These are phyloP conservation scores for Tolypocladium paradoxum DNA, from an alignment of 2,329 filamentous ascomycete genomes.

Conservation along the genomic window DNA sequence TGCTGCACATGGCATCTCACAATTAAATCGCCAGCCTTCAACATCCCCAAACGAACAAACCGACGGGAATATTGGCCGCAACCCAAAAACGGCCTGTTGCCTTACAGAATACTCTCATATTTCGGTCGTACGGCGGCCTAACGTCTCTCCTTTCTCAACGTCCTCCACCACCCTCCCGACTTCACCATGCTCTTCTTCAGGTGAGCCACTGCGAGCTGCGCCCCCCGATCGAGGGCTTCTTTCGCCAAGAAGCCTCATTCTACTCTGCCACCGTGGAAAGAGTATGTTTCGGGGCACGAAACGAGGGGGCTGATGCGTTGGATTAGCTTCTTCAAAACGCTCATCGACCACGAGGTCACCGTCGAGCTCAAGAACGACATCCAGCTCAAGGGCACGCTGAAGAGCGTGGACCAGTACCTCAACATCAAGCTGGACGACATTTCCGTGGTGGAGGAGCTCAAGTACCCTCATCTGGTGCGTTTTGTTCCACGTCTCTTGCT, in stretches of 20 bases:
- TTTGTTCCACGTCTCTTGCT: not conserved
- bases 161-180: not conserved
- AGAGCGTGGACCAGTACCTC: conserved; percentile 96
- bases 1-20: not conserved
- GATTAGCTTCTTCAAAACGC: conserved; percentile 89
- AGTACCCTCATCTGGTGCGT: conserved; percentile 82
- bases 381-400: conserved; percentile 86
- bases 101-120: not conserved
- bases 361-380: conserved; percentile 99
- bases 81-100: not conserved
- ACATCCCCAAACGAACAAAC: not conserved
- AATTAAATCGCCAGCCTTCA: not conserved
- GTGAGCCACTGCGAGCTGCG: conserved; percentile 13
- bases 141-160: not conserved
- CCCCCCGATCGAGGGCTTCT: not conserved
- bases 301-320: not conserved
- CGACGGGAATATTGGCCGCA: not conserved
- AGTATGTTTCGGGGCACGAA: not conserved
- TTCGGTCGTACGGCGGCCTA: not conserved
- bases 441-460: conserved; percentile 80
- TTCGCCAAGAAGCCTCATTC: not conserved
- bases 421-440: conserved; percentile 99
- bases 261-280: not conserved
- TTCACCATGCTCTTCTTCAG: conserved; percentile 35
- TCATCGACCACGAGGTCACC: conserved; percentile 93